phyloP scores from a whole-genome alignment of 139 green algal genomes.

The Coelastrella sp. region DNA sequence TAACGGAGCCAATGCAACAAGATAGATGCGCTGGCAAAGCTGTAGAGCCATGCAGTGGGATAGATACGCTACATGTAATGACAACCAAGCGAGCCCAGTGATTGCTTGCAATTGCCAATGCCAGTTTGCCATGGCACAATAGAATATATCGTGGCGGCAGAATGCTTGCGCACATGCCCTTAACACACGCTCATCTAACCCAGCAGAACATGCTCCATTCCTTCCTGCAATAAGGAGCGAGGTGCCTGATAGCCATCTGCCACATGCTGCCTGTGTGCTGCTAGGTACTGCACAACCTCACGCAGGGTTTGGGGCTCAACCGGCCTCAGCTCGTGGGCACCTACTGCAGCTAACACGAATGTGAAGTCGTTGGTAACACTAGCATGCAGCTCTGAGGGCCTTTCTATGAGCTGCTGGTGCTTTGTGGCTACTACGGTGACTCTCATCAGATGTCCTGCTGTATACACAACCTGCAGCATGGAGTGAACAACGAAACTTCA shows the following conservation, averaged over 20 bases:
- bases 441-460: constrained; percentile 48
- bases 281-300: constrained; percentile 53
- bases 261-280: constrained; percentile 12
- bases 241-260: constrained; percentile 23
- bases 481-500: background rate
- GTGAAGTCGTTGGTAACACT: constrained; percentile 36
- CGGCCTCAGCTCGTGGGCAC: constrained; percentile 15
- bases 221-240: background rate
- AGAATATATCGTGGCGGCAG: no score
- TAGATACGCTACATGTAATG: no score
- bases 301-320: constrained; percentile 57
- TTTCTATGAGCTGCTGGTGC: constrained; percentile 48
- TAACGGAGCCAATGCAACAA: no score
- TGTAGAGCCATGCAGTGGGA: no score
- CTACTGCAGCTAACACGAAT: constrained; percentile 37
- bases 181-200: no score
- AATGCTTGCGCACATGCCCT: no score
- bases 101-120: no score
- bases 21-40: no score
- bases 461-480: constrained; percentile 54
- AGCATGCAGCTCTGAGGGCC: constrained; percentile 33
- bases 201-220: constrained; percentile 40
- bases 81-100: no score
- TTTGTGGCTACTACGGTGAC: constrained; percentile 59
- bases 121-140: no score